A percentile compares a stretch with the other conserved stretches of the same genome.
Conservation (phyloP, 345 rosid species). For the Tarenaya hassleriana region DNA sequence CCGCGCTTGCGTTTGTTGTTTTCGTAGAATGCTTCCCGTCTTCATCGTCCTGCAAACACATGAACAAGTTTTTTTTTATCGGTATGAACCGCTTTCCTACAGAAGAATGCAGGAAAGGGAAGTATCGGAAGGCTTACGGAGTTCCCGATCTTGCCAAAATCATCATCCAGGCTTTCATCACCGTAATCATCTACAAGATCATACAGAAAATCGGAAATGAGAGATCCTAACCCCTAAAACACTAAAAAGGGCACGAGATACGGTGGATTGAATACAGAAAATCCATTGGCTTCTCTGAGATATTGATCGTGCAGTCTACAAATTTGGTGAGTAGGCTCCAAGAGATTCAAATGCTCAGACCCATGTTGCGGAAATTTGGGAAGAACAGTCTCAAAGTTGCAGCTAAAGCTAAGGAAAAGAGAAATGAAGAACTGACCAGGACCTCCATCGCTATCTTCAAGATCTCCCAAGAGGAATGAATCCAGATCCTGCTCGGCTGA, state of each 20-base stretch:
- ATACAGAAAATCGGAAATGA: no score
- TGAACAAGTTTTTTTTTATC: neutral
- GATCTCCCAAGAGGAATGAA: slow-evolving; percentile 82
- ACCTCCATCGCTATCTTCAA: slow-evolving; percentile 80
- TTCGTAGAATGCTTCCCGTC: slow-evolving; percentile 45
- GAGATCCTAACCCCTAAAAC: no score
- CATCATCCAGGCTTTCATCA: slow-evolving; percentile 68
- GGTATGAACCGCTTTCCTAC: neutral
- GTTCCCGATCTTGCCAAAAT: slow-evolving; percentile 85
- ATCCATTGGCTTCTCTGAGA: neutral
- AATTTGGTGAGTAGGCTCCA: no score
- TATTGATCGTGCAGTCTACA: neutral
- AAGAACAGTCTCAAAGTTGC: neutral
- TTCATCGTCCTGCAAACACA: slow-evolving; percentile 52
- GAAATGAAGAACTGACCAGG: slow-evolving; percentile 42
- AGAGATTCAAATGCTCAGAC: no score
- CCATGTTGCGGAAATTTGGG: no score
- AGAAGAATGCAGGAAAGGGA: neutral
- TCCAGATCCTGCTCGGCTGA: slow-evolving; percentile 80
- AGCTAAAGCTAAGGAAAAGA: slow-evolving; percentile 11
- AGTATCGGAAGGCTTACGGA: slow-evolving; percentile 47
- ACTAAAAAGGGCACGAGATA: no score
- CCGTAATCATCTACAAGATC: slow-evolving; percentile 48
- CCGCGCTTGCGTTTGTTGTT: slow-evolving; percentile 23
- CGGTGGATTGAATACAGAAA: slow-evolving; percentile 11